phyloP scores from a whole-genome alignment of 2,329 filamentous ascomycete species.

The Aspergillus calidoustus region DNA sequence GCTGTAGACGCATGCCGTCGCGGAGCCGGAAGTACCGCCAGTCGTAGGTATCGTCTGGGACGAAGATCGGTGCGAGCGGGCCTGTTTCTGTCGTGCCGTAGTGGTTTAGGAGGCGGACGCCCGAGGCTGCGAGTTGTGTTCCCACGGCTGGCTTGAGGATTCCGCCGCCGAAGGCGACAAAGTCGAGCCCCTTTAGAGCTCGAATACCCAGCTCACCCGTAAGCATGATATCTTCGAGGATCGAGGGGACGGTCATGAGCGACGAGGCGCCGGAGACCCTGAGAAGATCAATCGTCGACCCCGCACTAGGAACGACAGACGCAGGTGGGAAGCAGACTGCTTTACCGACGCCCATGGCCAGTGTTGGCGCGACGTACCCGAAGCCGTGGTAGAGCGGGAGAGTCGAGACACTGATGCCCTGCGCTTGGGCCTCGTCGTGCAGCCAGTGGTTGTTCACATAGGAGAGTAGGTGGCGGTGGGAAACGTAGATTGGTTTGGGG shows the following conservation, averaged over 20 bases:
- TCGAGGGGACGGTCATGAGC: conserved; percentile 8
- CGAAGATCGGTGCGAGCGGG: conserved; percentile 5
- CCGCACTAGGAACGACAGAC: background rate
- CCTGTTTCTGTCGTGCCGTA: conserved; percentile 17
- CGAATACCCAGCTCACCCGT: background rate
- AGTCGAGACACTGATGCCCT: conserved; percentile 1
- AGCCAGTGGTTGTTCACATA: background rate
- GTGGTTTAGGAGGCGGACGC: conserved; percentile 4
- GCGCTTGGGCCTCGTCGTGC: background rate
- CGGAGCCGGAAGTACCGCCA: conserved; percentile 14
- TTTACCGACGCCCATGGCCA: conserved; percentile 8
- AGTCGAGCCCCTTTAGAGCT: background rate
- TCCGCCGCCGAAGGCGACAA: conserved; percentile 1
- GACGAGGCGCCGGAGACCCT: background rate
- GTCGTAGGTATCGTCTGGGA: background rate
- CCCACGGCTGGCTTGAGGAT: background rate
- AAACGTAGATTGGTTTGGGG: conserved; percentile 10
- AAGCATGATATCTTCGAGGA: conserved; percentile 2
- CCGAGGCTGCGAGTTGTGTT: background rate
- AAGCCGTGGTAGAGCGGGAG: conserved; percentile 10
- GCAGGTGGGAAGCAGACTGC: conserved; percentile 3
- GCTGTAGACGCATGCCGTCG: background rate
- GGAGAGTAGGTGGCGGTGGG: conserved; percentile 11
- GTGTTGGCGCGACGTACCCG: conserved; percentile 1
- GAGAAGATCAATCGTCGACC: background rate